Evolutionary conservation across 352 stramenopile genomes (phyloP).

Genomic region (Phytophthora kernoviae): DNA sequence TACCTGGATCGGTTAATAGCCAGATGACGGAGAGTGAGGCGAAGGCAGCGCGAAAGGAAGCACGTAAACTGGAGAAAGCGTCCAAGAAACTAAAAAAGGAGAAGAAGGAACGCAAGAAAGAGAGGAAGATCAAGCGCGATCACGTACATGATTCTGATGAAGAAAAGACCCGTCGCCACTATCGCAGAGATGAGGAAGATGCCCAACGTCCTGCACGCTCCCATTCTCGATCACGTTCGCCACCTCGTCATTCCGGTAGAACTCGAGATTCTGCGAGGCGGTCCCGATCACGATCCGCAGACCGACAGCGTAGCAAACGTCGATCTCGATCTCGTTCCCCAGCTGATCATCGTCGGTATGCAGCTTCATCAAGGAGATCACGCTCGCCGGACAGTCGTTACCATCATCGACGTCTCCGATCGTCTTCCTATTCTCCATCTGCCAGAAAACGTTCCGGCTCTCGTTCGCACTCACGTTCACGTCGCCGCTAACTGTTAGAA

Average conservation of each 20-base stretch:
- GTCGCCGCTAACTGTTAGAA: conserved; percentile 15
- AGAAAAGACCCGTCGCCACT: conserved; percentile 10
- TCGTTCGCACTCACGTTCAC: conserved; percentile 24
- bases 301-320: conserved; percentile 7
- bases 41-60: conserved; percentile 63
- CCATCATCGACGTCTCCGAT: conserved; percentile 21
- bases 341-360: conserved; percentile 16
- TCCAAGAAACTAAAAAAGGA: conserved; percentile 70
- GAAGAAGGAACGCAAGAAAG: conserved; percentile 57
- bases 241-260: conserved; percentile 7
- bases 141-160: conserved; percentile 8
- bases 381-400: conserved; percentile 12
- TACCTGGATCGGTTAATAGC: conserved; percentile 48
- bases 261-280: conserved; percentile 3
- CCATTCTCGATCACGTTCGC: conserved; percentile 21
- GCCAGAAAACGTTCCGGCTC: conserved; percentile 21
- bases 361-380: conserved; percentile 12
- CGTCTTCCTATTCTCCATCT: conserved; percentile 21
- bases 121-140: conserved; percentile 31
- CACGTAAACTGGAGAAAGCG: conserved; percentile 65
- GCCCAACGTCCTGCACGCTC: conserved; percentile 1
- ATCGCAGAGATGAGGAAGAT: conserved; percentile 13
- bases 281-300: conserved; percentile 16
- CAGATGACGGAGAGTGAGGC: conserved; percentile 39
- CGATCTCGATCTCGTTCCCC: conserved; percentile 28